Conservation (phyloP, 345 rosid species). For the Turritis glabra region DNA sequence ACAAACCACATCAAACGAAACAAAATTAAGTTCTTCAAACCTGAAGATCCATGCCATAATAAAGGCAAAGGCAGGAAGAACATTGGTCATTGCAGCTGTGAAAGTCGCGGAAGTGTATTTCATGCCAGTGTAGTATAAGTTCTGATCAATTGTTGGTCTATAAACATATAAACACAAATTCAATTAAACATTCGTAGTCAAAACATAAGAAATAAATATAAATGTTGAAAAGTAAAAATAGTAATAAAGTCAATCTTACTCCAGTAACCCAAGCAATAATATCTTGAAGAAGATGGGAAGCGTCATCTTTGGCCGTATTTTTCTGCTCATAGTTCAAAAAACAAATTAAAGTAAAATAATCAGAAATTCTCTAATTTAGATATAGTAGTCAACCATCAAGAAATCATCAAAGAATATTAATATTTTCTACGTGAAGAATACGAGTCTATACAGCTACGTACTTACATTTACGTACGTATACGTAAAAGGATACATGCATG, state of each 20-base stretch:
- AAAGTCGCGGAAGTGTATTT: slow-evolving; percentile 84
- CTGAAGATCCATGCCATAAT: slow-evolving; percentile 78
- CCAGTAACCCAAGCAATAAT: slow-evolving; percentile 62
- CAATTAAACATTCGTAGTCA: not conserved
- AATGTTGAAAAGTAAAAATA: not conserved
- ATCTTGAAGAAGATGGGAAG: slow-evolving; percentile 61
- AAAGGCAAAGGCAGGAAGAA: slow-evolving; percentile 86
- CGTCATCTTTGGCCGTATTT: slow-evolving; percentile 81
- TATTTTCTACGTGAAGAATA: not conserved
- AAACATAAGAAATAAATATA: not conserved
- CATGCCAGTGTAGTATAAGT: slow-evolving; percentile 72
- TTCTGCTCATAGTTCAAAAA: slow-evolving; percentile 47
- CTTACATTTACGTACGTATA: not conserved
- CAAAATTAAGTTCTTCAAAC: slow-evolving; percentile 36
- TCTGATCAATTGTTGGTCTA: slow-evolving; percentile 49
- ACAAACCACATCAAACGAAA: not conserved
- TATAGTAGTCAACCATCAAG: no score
- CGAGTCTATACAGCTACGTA: not conserved
- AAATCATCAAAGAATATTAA: not conserved
- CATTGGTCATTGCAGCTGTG: slow-evolving; percentile 72
- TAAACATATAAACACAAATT: not conserved
- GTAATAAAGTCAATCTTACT: slow-evolving; percentile 52
- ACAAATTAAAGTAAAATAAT: slow-evolving; percentile 1
- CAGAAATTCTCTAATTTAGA: no score
- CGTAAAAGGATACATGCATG: slow-evolving; percentile 12